Evolutionary conservation across 352 stramenopile genomes (phyloP).

Genomic region (Elongisporangium senticosum): DNA sequence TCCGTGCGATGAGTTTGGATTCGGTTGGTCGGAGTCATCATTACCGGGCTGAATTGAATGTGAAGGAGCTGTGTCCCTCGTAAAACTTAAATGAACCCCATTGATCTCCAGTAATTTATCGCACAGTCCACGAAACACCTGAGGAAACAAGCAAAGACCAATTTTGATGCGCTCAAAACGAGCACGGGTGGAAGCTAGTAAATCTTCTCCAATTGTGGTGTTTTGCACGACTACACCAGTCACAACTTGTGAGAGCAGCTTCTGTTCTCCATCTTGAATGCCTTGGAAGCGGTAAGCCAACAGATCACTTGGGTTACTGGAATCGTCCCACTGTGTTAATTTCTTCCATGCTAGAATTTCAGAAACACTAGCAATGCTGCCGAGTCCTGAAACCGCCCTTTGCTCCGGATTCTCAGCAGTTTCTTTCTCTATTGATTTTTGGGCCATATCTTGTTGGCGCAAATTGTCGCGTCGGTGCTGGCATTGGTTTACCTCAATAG

Average conservation of each 20-base stretch:
- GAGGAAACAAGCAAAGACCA: constrained; percentile 19
- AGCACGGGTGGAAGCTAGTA: background rate
- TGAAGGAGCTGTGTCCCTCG: background rate
- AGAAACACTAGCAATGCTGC: background rate
- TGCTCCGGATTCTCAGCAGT: background rate
- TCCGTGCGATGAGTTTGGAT: constrained; percentile 7
- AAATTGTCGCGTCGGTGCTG: background rate
- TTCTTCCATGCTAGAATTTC: background rate
- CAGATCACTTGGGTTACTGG: background rate
- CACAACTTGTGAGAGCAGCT: constrained; percentile 1
- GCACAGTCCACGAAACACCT: constrained; percentile 16
- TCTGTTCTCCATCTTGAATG: background rate
- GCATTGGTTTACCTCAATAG: constrained; percentile 1
- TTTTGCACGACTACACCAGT: background rate
- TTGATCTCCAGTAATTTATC: constrained; percentile 24
- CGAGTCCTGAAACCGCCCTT: background rate
- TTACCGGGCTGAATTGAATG: background rate
- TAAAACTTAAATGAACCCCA: constrained; percentile 13
- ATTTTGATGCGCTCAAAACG: constrained; percentile 17
- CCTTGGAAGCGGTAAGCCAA: background rate
- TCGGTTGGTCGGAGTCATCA: background rate
- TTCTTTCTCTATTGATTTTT: background rate
- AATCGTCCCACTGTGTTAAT: background rate
- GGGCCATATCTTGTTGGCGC: background rate
- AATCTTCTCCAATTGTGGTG: background rate